phyloP scores from a whole-genome alignment of 257 asterid species.

The Ilex aquifolium region DNA sequence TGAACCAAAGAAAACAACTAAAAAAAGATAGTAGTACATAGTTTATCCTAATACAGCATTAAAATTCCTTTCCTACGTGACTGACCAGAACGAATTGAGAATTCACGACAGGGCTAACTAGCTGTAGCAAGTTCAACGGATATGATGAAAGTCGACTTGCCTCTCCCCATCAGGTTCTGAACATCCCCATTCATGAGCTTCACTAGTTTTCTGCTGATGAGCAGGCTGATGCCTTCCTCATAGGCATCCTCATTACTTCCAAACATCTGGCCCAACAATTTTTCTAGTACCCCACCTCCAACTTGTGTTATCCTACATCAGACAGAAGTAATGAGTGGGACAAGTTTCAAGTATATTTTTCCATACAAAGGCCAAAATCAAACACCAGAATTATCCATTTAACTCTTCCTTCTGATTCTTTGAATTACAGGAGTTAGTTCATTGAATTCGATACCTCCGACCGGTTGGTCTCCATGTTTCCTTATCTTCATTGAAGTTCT shows the following conservation, averaged over 20 bases:
- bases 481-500: not conserved
- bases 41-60: not conserved
- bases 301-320: constrained; percentile 64
- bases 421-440: not conserved
- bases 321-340: not conserved
- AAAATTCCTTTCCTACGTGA: not conserved
- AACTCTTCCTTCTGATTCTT: too few species aligned
- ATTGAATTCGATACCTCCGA: not conserved
- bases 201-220: constrained; percentile 75
- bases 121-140: constrained; percentile 75
- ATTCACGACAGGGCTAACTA: constrained; percentile 18
- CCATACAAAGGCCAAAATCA: not conserved
- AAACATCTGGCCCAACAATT: constrained; percentile 66
- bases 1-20: not conserved
- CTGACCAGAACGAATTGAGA: not conserved
- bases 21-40: not conserved
- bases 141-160: constrained; percentile 75
- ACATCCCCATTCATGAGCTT: constrained; percentile 97
- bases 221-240: constrained; percentile 86
- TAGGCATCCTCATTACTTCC: constrained; percentile 52
- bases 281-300: constrained; percentile 84
- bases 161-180: constrained; percentile 83
- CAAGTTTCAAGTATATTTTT: not conserved
- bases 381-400: not conserved
- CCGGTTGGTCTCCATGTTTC: not conserved